phyloP scores from a whole-genome alignment of 2,329 filamentous ascomycete species.

The Akanthomyces muscarius region DNA sequence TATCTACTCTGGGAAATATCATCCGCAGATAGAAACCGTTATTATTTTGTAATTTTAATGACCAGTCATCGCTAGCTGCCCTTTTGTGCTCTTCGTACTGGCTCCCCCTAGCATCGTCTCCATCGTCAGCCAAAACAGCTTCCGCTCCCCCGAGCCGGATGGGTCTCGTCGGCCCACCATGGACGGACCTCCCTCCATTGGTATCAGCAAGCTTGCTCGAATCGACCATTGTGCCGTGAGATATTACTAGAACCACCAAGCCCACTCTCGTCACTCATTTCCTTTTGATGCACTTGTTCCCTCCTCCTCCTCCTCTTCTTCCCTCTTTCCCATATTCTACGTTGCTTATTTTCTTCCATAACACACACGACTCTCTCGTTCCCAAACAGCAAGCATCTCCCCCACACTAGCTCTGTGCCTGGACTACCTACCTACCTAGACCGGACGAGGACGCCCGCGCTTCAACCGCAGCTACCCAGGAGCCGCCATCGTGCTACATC shows the following conservation, averaged over 20 bases:
- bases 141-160: constrained; percentile 17
- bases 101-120: not conserved
- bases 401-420: not conserved
- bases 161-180: not conserved
- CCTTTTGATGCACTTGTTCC: not conserved
- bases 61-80: not conserved
- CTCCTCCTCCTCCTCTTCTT: not conserved
- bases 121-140: constrained; percentile 10
- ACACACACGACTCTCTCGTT: not conserved
- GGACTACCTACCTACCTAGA: not conserved
- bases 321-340: not conserved
- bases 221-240: constrained; percentile 1
- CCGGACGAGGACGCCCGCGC: not conserved
- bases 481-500: not conserved
- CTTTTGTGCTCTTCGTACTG: not conserved
- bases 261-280: not conserved
- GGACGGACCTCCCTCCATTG: not conserved
- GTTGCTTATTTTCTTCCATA: not conserved
- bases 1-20: not conserved
- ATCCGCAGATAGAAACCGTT: not conserved
- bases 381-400: not conserved
- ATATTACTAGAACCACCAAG: constrained; percentile 7
- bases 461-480: not conserved
- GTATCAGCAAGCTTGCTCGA: not conserved
- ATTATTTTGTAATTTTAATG: not conserved